Conservation (phyloP, 768 basidiomycete species). For the Hygrophoropsis aurantiaca region DNA sequence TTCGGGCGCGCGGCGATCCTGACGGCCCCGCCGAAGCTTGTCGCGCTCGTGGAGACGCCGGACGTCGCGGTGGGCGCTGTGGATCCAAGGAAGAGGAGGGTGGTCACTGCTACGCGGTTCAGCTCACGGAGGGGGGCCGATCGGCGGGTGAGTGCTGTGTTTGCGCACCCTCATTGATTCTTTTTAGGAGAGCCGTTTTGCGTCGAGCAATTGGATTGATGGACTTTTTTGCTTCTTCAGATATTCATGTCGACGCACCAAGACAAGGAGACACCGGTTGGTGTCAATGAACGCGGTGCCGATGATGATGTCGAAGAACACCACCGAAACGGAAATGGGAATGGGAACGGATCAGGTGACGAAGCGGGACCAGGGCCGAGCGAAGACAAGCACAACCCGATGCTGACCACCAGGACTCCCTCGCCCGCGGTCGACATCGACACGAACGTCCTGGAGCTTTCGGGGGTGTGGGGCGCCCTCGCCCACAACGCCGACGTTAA, state of each 20-base stretch:
- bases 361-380: constrained; percentile 6
- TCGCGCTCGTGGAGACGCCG: constrained; percentile 82
- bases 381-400: constrained; percentile 6
- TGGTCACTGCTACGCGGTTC: constrained; percentile 86
- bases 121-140: constrained; percentile 82
- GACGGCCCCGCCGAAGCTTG: constrained; percentile 80
- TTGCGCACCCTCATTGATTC: not conserved
- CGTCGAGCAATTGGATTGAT: not conserved
- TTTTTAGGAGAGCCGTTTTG: too few relatives aligned
- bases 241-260: constrained; percentile 83
- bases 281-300: constrained; percentile 19
- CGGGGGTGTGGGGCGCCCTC: constrained; percentile 76
- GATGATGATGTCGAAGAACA: constrained; percentile 29
- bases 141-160: constrained; percentile 58
- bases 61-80: constrained; percentile 90
- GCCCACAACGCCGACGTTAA: constrained; percentile 39
- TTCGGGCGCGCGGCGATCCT: constrained; percentile 74
- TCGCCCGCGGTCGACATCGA: constrained; percentile 58
- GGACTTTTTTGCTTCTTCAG: constrained; percentile 32
- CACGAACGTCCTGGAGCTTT: constrained; percentile 61
- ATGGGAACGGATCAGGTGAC: not conserved
- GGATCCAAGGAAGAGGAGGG: constrained; percentile 78
- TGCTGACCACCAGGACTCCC: constrained; percentile 9
- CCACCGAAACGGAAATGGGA: not conserved
- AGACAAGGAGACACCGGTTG: constrained; percentile 42